Percentiles rank a stretch among this genome's conserved stretches.
These are phyloP conservation scores for Paraconiothyrium brasiliense DNA, from an alignment of 2,329 filamentous ascomycete genomes.

Conservation along the genomic window DNA sequence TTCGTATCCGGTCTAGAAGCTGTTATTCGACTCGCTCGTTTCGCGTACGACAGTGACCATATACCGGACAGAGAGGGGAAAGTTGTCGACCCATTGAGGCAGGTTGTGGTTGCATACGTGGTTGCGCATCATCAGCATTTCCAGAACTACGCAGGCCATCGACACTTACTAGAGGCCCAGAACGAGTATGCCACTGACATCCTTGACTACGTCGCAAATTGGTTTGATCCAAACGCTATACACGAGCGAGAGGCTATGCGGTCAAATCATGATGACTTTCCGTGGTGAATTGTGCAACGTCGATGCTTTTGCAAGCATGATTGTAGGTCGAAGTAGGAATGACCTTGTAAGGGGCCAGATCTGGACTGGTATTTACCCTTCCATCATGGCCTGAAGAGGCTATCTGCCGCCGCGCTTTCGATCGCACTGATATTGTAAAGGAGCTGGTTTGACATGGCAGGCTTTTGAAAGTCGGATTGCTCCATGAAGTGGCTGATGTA, in stretches of 20 bases:
- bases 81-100: background rate
- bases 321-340: no score
- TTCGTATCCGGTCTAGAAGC: conserved; percentile 1
- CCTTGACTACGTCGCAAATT: background rate
- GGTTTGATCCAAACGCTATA: background rate
- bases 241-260: background rate
- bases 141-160: background rate
- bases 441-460: no score
- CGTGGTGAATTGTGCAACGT: no score
- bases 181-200: conserved; percentile 15
- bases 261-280: background rate
- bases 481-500: no score
- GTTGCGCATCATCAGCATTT: background rate
- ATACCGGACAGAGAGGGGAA: conserved; percentile 2
- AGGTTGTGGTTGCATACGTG: background rate
- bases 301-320: no score
- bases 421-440: no score
- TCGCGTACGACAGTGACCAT: conserved; percentile 3
- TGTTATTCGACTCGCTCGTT: conserved; percentile 1
- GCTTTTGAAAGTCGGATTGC: no score
- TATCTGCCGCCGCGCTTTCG: no score
- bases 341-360: no score
- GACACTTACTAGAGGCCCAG: background rate
- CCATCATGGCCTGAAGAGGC: no score
- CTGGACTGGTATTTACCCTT: no score